These are phyloP conservation scores for Bassia scoparia DNA, from an alignment of 148 eudicot genomes.

Conservation along the genomic window DNA sequence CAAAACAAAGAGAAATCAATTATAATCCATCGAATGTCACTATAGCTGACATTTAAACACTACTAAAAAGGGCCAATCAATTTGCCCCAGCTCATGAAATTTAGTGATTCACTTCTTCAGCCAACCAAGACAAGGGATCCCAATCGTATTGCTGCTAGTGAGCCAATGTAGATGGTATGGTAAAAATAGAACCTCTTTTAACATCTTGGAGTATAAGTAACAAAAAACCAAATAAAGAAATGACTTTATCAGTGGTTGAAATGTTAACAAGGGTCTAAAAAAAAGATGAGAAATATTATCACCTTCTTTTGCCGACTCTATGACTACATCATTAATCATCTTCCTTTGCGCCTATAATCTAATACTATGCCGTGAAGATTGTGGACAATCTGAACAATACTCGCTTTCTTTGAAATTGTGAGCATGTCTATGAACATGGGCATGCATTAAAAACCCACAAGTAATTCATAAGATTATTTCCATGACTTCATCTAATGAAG, in stretches of 20 bases:
- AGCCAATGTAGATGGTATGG: neutral
- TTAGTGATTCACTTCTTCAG: neutral
- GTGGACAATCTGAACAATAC: constrained; percentile 96
- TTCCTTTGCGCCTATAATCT: constrained; percentile 78
- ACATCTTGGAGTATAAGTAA: neutral
- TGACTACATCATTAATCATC: constrained; percentile 76
- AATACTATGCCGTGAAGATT: constrained; percentile 84
- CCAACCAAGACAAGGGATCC: neutral
- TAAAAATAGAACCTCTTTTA: neutral
- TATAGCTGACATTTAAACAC: neutral
- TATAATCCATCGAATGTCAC: neutral
- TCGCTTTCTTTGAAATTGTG: constrained; percentile 98
- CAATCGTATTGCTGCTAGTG: neutral
- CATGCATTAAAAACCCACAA: constrained; percentile 35
- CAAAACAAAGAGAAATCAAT: too few relatives aligned
- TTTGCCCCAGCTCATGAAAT: neutral
- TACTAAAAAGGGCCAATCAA: neutral
- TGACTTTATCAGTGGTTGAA: neutral
- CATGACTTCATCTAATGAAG: neutral
- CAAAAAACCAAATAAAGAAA: neutral
- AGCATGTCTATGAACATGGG: constrained; percentile 97
- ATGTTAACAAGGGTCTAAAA: neutral
- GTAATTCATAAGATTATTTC: constrained; percentile 7
- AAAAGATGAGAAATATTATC: neutral
- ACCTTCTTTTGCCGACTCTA: constrained; percentile 89